These are phyloP conservation scores for Pichia manshurica DNA, from an alignment of 805 yeast genomes.

Conservation along the genomic window DNA sequence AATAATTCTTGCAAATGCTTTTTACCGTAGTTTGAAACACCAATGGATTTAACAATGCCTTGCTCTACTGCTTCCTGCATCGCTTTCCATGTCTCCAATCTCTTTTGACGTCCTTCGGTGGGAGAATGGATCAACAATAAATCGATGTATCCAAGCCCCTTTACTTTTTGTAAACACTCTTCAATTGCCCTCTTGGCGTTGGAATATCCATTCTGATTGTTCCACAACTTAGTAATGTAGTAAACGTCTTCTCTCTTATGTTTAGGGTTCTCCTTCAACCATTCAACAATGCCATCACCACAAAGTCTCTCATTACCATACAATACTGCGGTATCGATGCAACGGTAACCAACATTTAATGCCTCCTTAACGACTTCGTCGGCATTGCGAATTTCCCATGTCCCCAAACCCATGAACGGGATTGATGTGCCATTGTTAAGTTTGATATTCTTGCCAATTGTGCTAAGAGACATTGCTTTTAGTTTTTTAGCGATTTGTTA, in stretches of 20 bases:
- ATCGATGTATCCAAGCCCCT: slow-evolving; percentile 62
- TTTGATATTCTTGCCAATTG: slow-evolving; percentile 26
- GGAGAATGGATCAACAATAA: slow-evolving; percentile 66
- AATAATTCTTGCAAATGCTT: slow-evolving; percentile 57
- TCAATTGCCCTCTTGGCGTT: slow-evolving; percentile 54
- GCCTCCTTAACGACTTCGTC: slow-evolving; percentile 38
- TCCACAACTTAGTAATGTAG: slow-evolving; percentile 74
- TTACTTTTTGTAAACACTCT: slow-evolving; percentile 47
- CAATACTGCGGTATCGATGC: slow-evolving; percentile 43
- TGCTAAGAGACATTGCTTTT: background rate
- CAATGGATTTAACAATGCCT: slow-evolving; percentile 59
- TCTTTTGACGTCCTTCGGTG: slow-evolving; percentile 36
- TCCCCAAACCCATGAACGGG: slow-evolving; percentile 47
- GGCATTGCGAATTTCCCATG: slow-evolving; percentile 39
- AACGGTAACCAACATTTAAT: slow-evolving; percentile 39
- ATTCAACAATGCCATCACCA: slow-evolving; percentile 41
- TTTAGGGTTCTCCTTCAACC: slow-evolving; percentile 35
- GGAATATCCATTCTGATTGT: slow-evolving; percentile 53
- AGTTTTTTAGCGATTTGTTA: too few species aligned
- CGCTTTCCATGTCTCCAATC: slow-evolving; percentile 65
- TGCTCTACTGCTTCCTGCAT: slow-evolving; percentile 64
- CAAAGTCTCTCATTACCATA: slow-evolving; percentile 46
- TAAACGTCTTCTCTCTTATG: slow-evolving; percentile 46
- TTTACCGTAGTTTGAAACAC: slow-evolving; percentile 70
- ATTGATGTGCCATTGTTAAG: slow-evolving; percentile 50